Evolutionary conservation across 495 filamentous ascomycete genomes (phyloP).

Genomic region (Geoglossum glabrum): DNA sequence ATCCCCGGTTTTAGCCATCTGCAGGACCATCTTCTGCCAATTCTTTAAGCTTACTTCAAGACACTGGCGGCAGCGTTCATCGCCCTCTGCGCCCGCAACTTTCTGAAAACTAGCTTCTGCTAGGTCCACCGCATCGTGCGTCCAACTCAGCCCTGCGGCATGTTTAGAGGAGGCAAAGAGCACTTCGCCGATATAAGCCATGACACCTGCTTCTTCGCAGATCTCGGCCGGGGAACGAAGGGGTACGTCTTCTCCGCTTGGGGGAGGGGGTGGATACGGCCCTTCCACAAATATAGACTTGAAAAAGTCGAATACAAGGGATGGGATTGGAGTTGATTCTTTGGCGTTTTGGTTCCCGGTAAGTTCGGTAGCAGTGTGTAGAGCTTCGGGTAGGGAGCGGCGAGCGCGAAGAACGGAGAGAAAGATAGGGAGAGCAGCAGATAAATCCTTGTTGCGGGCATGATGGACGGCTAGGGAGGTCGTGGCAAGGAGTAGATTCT

Average conservation of each 20-base stretch:
- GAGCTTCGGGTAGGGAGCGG: constrained; percentile 21
- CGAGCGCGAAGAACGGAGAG: constrained; percentile 66
- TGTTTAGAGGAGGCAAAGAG: constrained; percentile 43
- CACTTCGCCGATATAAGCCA: constrained; percentile 87
- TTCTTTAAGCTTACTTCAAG: constrained; percentile 50
- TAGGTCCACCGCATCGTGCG: constrained; percentile 57
- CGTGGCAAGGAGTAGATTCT: constrained; percentile 50
- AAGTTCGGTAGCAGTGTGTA: not conserved
- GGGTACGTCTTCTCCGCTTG: constrained; percentile 44
- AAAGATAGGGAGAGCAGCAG: constrained; percentile 60
- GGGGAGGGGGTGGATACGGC: constrained; percentile 41
- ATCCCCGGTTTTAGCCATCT: constrained; percentile 32
- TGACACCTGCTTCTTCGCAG: constrained; percentile 70
- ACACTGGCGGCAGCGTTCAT: constrained; percentile 44
- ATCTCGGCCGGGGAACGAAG: constrained; percentile 34
- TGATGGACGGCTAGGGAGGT: constrained; percentile 62
- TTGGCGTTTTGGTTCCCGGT: not conserved
- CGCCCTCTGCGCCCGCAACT: constrained; percentile 20
- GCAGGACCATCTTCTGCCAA: constrained; percentile 49
- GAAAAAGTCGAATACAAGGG: constrained; percentile 23
- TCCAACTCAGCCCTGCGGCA: constrained; percentile 51
- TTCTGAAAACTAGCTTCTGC: constrained; percentile 34
- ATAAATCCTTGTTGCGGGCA: constrained; percentile 41
- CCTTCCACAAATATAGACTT: constrained; percentile 16
- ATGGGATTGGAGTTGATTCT: constrained; percentile 5